These are phyloP conservation scores for Fonsecaea multimorphosa DNA, from an alignment of 2,329 filamentous ascomycete genomes.

Conservation along the genomic window DNA sequence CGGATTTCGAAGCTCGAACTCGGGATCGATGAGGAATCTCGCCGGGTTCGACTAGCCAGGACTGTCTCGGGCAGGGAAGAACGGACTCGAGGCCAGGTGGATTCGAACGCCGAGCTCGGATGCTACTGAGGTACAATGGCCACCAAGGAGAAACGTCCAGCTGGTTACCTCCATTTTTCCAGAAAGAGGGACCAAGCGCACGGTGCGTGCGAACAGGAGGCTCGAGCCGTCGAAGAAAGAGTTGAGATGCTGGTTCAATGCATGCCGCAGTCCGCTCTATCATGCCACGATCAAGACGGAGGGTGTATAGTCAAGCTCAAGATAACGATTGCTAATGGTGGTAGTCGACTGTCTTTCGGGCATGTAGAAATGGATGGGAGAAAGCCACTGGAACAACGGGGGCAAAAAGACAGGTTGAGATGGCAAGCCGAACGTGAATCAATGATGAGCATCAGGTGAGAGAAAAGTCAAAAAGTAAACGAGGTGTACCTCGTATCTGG, in stretches of 20 bases:
- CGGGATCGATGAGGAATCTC: constrained; percentile 1
- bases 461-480: constrained; percentile 6
- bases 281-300: constrained; percentile 49
- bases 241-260: constrained; percentile 57
- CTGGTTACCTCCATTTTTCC: constrained; percentile 44
- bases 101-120: constrained; percentile 24
- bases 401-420: background rate
- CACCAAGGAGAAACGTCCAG: constrained; percentile 46
- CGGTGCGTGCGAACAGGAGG: constrained; percentile 47
- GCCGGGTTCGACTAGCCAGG: background rate
- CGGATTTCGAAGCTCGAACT: background rate
- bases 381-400: background rate
- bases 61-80: background rate
- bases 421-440: background rate
- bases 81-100: background rate
- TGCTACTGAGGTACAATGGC: constrained; percentile 42
- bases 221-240: constrained; percentile 51
- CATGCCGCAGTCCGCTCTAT: constrained; percentile 59
- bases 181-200: constrained; percentile 47
- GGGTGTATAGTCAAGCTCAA: background rate
- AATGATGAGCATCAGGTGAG: constrained; percentile 13
- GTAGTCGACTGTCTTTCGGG: background rate
- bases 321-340: background rate
- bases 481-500: background rate
- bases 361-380: constrained; percentile 1